A percentile compares a stretch with the other conserved stretches of the same genome.
Evolutionary conservation across 371 early-diverging fungal species (phyloP).

Genomic region (Mucor sp.): DNA sequence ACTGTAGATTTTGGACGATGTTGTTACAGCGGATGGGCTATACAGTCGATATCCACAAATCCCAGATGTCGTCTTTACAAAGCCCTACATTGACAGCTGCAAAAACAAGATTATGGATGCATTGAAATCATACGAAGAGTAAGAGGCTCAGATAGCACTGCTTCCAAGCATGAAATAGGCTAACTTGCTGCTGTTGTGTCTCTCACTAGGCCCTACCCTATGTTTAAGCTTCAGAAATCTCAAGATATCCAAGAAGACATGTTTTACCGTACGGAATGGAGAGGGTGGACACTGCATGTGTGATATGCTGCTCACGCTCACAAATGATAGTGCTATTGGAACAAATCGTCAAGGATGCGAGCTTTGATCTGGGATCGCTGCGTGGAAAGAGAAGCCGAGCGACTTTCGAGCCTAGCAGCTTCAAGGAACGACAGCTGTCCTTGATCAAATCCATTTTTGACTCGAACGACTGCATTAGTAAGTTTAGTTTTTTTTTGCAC

Average conservation of each 20-base stretch:
- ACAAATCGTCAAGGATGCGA: conserved; percentile 11
- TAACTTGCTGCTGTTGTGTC: neutral
- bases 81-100: neutral
- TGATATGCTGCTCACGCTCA: neutral
- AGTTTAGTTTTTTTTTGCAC: neutral
- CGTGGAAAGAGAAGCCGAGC: conserved; percentile 26
- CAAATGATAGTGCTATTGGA: conserved; percentile 19
- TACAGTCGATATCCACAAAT: conserved; percentile 7
- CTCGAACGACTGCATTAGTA: conserved; percentile 26
- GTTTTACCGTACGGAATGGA: conserved; percentile 20
- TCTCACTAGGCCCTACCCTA: neutral
- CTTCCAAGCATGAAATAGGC: neutral
- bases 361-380: conserved; percentile 2
- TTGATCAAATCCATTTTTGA: conserved; percentile 24
- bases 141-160: neutral
- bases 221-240: conserved; percentile 26
- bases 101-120: neutral
- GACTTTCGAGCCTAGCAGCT: conserved; percentile 21
- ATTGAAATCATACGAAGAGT: conserved; percentile 16
- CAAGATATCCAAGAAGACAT: conserved; percentile 21
- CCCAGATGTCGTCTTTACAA: conserved; percentile 14
- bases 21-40: neutral
- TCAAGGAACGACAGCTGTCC: conserved; percentile 16
- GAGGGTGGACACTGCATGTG: neutral
- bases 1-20: neutral